Evolutionary conservation across 1,284 basidiomycete genomes (phyloP).

Genomic region (Tremellales sp.): DNA sequence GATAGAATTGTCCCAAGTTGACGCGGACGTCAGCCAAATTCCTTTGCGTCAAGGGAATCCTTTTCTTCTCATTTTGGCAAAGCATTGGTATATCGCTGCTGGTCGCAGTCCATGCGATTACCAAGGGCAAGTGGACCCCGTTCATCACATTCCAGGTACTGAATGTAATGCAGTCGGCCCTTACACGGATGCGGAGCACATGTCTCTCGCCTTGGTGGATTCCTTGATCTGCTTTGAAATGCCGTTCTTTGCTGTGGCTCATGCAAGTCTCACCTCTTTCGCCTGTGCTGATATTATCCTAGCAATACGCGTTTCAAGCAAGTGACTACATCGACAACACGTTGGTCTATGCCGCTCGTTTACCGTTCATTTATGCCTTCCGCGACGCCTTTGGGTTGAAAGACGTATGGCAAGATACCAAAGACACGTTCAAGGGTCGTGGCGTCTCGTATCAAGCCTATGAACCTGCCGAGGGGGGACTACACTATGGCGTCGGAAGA

Average conservation of each 20-base stretch:
- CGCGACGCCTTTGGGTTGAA: conserved; percentile 79
- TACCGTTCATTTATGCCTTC: conserved; percentile 81
- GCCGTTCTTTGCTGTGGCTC: conserved; percentile 93
- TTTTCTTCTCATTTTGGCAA: conserved; percentile 99
- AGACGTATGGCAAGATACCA: conserved; percentile 83
- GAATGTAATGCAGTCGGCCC: conserved; percentile 59
- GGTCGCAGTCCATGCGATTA: conserved; percentile 75
- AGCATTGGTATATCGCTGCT: conserved; percentile 79
- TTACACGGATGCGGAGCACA: conserved; percentile 84
- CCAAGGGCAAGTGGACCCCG: conserved; percentile 49
- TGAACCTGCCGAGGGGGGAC: conserved; percentile 87
- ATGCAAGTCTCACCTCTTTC: conserved; percentile 46
- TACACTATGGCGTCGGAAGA: conserved; percentile 78
- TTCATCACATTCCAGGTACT: background rate
- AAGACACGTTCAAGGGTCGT: conserved; percentile 76
- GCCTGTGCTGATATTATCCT: background rate
- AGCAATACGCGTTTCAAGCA: conserved; percentile 49
- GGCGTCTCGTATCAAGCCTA: conserved; percentile 94
- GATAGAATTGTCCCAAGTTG: conserved; percentile 39
- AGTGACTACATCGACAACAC: conserved; percentile 74
- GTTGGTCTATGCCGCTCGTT: conserved; percentile 70
- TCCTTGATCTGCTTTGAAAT: conserved; percentile 93
- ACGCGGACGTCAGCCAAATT: conserved; percentile 89
- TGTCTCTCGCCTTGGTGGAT: conserved; percentile 85
- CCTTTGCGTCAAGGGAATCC: conserved; percentile 93